These are phyloP conservation scores for Hexamita inflata DNA, from an alignment of 208 protist species.

Conservation along the genomic window DNA sequence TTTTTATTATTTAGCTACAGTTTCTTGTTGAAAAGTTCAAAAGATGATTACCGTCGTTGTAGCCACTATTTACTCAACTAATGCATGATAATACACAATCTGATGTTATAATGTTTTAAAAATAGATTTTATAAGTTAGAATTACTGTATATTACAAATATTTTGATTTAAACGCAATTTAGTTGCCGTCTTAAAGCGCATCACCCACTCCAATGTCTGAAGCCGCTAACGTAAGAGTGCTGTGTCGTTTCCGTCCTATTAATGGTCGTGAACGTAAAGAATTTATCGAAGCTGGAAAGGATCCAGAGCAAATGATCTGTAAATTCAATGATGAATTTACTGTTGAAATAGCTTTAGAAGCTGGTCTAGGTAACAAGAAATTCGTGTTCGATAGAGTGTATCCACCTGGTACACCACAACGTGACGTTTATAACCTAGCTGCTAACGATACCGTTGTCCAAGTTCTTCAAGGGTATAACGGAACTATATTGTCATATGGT, in stretches of 20 bases:
- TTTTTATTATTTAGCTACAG: no score
- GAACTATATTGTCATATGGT: slow-evolving; percentile 34
- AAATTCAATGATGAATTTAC: background rate
- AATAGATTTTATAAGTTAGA: no score
- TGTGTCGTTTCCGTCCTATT: background rate
- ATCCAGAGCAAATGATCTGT: background rate
- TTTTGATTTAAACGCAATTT: no score
- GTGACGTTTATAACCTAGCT: slow-evolving; percentile 2
- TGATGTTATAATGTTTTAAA: no score
- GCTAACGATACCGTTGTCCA: background rate
- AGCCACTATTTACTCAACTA: no score
- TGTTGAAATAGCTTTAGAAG: background rate
- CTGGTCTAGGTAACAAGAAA: background rate
- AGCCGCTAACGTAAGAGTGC: background rate
- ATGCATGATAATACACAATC: no score
- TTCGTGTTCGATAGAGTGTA: slow-evolving; percentile 13
- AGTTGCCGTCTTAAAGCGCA: no score
- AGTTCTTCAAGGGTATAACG: slow-evolving; percentile 24
- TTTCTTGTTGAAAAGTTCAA: no score
- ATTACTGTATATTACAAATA: no score
- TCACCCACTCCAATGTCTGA: no score
- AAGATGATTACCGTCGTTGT: no score
- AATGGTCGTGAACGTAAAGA: background rate
- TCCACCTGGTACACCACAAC: background rate
- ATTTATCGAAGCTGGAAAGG: background rate